phyloP scores from a whole-genome alignment of 495 filamentous ascomycete species.

The Talaromyces borbonicus region DNA sequence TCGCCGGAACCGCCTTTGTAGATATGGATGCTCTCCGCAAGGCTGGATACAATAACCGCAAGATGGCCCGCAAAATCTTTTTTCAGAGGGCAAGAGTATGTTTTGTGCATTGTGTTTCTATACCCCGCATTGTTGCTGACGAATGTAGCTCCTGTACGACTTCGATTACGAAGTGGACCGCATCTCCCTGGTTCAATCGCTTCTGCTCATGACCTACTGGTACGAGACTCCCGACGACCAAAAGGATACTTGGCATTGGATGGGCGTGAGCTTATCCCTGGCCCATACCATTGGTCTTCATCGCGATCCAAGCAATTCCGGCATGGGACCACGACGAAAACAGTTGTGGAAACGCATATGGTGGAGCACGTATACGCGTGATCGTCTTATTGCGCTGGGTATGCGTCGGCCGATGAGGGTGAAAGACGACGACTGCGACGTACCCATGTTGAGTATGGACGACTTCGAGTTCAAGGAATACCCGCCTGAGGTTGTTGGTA shows the following conservation, averaged over 20 bases:
- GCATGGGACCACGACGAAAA: constrained; percentile 59
- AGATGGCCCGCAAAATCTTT: constrained; percentile 66
- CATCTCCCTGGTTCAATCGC: constrained; percentile 69
- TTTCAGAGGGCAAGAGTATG: constrained; percentile 68
- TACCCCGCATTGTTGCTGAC: constrained; percentile 3
- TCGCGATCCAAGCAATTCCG: constrained; percentile 65
- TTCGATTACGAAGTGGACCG: constrained; percentile 80
- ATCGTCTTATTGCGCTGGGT: constrained; percentile 77
- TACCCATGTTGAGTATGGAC: constrained; percentile 71
- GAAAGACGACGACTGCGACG: constrained; percentile 82
- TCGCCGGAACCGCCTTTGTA: constrained; percentile 67
- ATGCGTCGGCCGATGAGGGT: constrained; percentile 85
- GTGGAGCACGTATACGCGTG: constrained; percentile 91
- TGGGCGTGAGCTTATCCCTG: constrained; percentile 75
- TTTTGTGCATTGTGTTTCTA: not conserved
- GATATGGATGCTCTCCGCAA: constrained; percentile 57
- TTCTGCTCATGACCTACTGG: constrained; percentile 84
- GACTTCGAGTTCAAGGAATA: constrained; percentile 73
- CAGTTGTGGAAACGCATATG: constrained; percentile 84
- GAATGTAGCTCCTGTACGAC: constrained; percentile 56
- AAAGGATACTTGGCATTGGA: constrained; percentile 89
- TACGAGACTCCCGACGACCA: constrained; percentile 84
- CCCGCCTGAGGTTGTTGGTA: constrained; percentile 51
- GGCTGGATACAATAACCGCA: constrained; percentile 60
- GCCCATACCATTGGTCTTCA: constrained; percentile 79